These are phyloP conservation scores for Catharanthus roseus DNA, from an alignment of 257 asterid genomes.

Conservation along the genomic window DNA sequence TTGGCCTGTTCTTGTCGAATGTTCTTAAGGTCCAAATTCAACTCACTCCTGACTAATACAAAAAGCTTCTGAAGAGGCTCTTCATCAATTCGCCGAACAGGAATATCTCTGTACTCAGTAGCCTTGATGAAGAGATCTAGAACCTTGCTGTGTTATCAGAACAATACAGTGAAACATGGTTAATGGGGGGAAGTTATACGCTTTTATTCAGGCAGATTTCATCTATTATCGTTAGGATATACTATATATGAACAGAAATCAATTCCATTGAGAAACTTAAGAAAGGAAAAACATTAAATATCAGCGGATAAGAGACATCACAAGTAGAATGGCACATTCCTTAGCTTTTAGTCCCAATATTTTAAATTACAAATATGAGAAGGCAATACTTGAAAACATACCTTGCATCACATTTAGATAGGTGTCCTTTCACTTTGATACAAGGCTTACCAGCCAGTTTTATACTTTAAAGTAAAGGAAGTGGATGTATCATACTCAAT, in stretches of 20 bases:
- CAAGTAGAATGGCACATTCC: not conserved
- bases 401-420: not conserved
- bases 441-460: too few species aligned
- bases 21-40: conserved; percentile 90
- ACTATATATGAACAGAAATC: not conserved
- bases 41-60: conserved; percentile 90
- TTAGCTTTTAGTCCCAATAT: not conserved
- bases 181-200: not conserved
- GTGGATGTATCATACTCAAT: too few species aligned
- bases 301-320: not conserved
- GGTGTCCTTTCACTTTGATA: not conserved
- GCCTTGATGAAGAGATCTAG: conserved; percentile 91
- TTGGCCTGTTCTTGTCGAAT: conserved; percentile 92
- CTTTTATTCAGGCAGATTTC: not conserved
- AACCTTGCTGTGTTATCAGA: conserved; percentile 74
- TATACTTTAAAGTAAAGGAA: too few species aligned
- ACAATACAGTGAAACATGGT: not conserved
- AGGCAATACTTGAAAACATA: not conserved
- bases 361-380: not conserved
- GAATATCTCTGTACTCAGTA: conserved; percentile 96
- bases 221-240: not conserved
- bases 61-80: conserved; percentile 95
- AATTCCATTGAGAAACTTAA: not conserved
- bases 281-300: not conserved
- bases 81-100: conserved; percentile 91